Base-by-base conservation (phyloP, 495 filamentous ascomycete species). In the Talaromyces trachyspermus region DNA sequence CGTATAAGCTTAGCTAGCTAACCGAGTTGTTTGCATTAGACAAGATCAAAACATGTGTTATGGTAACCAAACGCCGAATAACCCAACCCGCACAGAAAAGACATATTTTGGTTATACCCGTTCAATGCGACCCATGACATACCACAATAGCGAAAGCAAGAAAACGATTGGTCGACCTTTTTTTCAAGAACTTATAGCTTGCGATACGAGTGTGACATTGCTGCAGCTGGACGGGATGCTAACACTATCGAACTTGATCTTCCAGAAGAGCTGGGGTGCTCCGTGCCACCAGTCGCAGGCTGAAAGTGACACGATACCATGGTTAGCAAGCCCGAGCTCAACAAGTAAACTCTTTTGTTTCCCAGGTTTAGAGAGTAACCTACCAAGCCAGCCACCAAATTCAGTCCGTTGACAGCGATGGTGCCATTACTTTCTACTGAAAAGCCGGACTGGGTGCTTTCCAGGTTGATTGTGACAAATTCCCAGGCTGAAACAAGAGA, bases 261-360 rank as follows among this genome's bases (percentile, higher is more conserved):
- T 53, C 55, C 63, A 76, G 62, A 79, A 79, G 5, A 78, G 62
- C 54, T 80, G 76, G 9, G 76, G 75, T 18, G 56, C 64, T 38
- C 70, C 73, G 55, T 78, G 75, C 52, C 57, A 72, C 74, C 76
- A 79, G 45, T 78, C 69, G 42, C 76, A 79, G 5, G 71, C 75
- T 79, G 46, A 24, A 43, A 22, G 20, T 40, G 26, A 43, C 10
- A 17, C 8, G n/a, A n/a, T n/a, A n/a, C n/a, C n/a, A n/a, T 27
- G 8, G 33, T 52, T 24, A 52, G 52, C 39, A 38, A 0, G n/a
- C n/a, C n/a, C n/a, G n/a, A n/a, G n/a, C n/a, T n/a, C n/a, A n/a
- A n/a, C 43, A 37, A 43, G 46, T 41, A 39, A 19, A 18, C 29
- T n/a, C 39, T 45, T 52, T 24, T 22, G 12, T 40, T 1, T 7